phyloP scores from a whole-genome alignment of 1,139 yeast genomes.

The Kodamaea fungicola region DNA sequence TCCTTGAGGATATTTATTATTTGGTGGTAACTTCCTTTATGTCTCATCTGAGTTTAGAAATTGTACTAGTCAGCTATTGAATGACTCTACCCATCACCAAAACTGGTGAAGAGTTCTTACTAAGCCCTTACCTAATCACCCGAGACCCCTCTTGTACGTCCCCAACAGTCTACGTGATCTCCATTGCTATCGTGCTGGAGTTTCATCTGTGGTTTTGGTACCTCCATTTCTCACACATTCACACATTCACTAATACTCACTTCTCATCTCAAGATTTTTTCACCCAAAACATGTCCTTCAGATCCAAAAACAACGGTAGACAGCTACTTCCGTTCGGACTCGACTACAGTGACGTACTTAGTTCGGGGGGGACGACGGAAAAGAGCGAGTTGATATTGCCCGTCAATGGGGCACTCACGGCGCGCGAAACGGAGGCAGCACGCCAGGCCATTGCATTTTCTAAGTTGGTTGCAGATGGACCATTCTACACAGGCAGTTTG shows the following conservation, averaged over 20 bases:
- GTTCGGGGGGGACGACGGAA: constrained; percentile 29
- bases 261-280: constrained; percentile 2
- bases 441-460: constrained; percentile 61
- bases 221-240: neutral
- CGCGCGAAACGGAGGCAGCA: constrained; percentile 57
- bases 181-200: neutral
- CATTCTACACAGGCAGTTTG: constrained; percentile 67
- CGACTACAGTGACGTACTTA: constrained; percentile 56
- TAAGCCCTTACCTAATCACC: too few relatives aligned
- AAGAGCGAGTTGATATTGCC: constrained; percentile 53
- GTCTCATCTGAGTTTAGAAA: too few relatives aligned
- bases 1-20: too few relatives aligned
- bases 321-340: constrained; percentile 63
- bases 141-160: too few relatives aligned
- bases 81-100: too few relatives aligned
- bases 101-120: too few relatives aligned
- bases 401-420: constrained; percentile 59
- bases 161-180: too few relatives aligned
- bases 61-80: too few relatives aligned
- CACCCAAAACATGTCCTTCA: constrained; percentile 13
- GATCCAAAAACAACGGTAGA: constrained; percentile 17
- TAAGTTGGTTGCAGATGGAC: constrained; percentile 64
- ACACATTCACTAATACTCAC: neutral
- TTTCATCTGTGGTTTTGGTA: neutral
- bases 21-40: too few relatives aligned